Conservation (phyloP, 169 alveolate species). For the Plasmodium ovale region DNA sequence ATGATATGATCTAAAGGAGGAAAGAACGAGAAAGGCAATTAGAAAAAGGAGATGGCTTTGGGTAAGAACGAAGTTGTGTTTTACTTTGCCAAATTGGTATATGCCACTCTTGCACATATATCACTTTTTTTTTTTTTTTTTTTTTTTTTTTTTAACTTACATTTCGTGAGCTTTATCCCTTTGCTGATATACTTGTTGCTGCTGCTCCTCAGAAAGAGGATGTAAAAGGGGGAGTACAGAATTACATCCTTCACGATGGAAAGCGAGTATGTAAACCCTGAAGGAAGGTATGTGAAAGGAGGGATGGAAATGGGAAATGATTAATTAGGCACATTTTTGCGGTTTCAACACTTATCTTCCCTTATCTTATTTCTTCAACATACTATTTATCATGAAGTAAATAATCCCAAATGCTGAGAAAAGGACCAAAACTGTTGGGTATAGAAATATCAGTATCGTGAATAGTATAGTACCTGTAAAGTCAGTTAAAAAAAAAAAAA, state of each 20-base stretch:
- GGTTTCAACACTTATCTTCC: neutral
- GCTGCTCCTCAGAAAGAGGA: conserved; percentile 15
- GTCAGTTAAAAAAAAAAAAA: neutral
- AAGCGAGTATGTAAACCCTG: conserved; percentile 35
- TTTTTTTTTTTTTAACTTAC: conserved; percentile 14
- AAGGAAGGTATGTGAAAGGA: neutral
- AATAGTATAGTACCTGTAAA: conserved; percentile 44
- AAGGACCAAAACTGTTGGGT: conserved; percentile 48
- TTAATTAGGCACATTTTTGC: neutral
- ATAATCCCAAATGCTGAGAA: conserved; percentile 41
- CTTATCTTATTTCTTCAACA: neutral
- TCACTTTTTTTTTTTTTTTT: neutral
- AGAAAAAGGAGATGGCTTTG: too few relatives aligned
- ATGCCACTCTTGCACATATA: too few relatives aligned
- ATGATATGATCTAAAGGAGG: neutral
- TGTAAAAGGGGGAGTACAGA: conserved; percentile 39
- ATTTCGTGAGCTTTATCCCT: conserved; percentile 33
- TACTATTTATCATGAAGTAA: conserved; percentile 29
- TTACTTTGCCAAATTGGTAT: too few relatives aligned
- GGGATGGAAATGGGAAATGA: neutral
- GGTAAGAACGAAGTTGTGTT: too few relatives aligned
- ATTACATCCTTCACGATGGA: conserved; percentile 23
- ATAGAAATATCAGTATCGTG: conserved; percentile 45
- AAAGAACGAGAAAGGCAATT: too few relatives aligned
- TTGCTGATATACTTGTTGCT: conserved; percentile 48